Percentiles rank a stretch among this genome's conserved stretches.
These are phyloP conservation scores for Syzygium syzygioides DNA, from an alignment of 441 rosid species.

Conservation along the genomic window DNA sequence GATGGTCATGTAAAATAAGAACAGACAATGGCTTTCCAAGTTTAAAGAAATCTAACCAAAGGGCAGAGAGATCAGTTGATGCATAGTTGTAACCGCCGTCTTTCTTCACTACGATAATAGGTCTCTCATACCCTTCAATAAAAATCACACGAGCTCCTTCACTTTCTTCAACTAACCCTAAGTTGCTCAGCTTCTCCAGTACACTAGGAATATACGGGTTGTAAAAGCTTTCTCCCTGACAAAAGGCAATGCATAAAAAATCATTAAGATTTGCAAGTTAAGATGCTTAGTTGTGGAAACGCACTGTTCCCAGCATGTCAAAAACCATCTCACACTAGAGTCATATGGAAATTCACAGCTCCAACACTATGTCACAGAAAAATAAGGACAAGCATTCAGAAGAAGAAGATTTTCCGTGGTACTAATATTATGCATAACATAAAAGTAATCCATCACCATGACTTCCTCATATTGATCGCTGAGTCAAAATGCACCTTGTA, in stretches of 20 bases:
- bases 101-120: slow-evolving; percentile 90
- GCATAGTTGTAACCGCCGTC: slow-evolving; percentile 96
- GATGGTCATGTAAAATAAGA: neutral
- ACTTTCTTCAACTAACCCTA: slow-evolving; percentile 79
- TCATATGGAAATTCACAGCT: neutral
- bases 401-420: neutral
- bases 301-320: neutral
- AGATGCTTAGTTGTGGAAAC: neutral
- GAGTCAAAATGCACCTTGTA: neutral
- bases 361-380: neutral
- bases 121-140: slow-evolving; percentile 64
- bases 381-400: neutral
- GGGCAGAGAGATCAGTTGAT: slow-evolving; percentile 85
- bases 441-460: neutral
- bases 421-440: neutral
- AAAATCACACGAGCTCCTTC: slow-evolving; percentile 86
- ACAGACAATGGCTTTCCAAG: neutral
- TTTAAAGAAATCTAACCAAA: slow-evolving; percentile 49
- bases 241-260: slow-evolving; percentile 6
- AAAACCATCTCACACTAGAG: neutral
- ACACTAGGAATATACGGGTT: slow-evolving; percentile 65
- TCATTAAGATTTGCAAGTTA: neutral
- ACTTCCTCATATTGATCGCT: neutral
- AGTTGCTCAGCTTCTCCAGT: slow-evolving; percentile 37
- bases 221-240: slow-evolving; percentile 95